Evolutionary conservation across 2,329 filamentous ascomycete species (phyloP).

Genomic region (Zarea fungicola): DNA sequence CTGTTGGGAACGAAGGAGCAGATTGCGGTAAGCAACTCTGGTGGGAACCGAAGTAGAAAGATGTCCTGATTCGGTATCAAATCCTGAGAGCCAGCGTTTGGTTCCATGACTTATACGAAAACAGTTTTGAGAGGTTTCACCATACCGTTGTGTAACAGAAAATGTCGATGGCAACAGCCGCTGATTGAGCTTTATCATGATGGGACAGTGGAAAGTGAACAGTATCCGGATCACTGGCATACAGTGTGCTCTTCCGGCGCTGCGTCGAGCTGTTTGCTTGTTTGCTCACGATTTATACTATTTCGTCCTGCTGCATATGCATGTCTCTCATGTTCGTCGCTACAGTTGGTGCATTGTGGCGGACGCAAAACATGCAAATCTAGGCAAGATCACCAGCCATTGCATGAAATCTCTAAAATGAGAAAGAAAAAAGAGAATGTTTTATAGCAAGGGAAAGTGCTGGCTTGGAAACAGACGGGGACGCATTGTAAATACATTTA

Average conservation of each 20-base stretch:
- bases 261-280: conserved; percentile 1
- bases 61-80: background rate
- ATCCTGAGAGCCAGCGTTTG: background rate
- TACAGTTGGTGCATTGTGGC: background rate
- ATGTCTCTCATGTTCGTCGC: background rate
- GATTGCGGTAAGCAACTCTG: background rate
- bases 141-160: background rate
- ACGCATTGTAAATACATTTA: too few relatives aligned
- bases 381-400: too few relatives aligned
- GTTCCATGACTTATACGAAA: background rate
- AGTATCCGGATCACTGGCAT: background rate
- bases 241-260: background rate
- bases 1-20: background rate
- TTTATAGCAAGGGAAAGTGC: too few relatives aligned
- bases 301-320: background rate
- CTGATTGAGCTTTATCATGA: background rate
- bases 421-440: too few relatives aligned
- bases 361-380: background rate
- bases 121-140: too few relatives aligned
- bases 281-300: background rate
- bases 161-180: background rate
- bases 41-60: background rate
- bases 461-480: too few relatives aligned
- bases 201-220: background rate
- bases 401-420: too few relatives aligned